A percentile compares a stretch with the other conserved stretches of the same genome.
Evolutionary conservation across 345 rosid species (phyloP).

Genomic region (Conringia planisiliqua): DNA sequence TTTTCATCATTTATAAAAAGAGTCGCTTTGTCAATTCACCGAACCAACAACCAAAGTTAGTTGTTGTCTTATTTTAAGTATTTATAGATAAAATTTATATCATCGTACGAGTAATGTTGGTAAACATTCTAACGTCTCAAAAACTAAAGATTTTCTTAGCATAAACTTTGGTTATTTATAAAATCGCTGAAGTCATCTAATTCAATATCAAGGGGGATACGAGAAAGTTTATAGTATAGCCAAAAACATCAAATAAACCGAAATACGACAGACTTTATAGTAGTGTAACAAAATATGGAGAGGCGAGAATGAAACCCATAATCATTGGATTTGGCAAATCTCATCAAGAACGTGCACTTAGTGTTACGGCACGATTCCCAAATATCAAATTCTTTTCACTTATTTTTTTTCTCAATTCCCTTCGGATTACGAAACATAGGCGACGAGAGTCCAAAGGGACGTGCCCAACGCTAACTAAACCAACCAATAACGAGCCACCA

Average conservation of each 20-base stretch:
- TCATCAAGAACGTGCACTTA: constrained; percentile 21
- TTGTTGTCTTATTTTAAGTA: neutral
- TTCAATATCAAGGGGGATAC: neutral
- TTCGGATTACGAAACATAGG: constrained; percentile 6
- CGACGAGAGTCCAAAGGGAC: constrained; percentile 17
- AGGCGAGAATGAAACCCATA: neutral
- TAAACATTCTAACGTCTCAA: neutral
- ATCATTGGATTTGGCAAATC: constrained; percentile 16
- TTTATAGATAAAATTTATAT: neutral
- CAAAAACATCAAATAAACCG: neutral
- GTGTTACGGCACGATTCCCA: constrained; percentile 23
- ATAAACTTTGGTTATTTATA: neutral
- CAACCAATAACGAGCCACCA: constrained; percentile 6
- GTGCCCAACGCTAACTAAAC: constrained; percentile 27
- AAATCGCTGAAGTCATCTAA: neutral
- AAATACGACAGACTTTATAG: neutral
- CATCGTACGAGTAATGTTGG: neutral
- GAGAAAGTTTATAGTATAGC: neutral
- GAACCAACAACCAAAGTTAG: neutral
- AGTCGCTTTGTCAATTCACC: neutral
- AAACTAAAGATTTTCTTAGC: neutral
- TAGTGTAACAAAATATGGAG: neutral
- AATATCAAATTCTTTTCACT: neutral
- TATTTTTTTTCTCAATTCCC: neutral
- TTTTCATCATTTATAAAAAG: neutral